Evolutionary conservation across 768 basidiomycete species (phyloP).

Genomic region (Hypholoma fasciculare): DNA sequence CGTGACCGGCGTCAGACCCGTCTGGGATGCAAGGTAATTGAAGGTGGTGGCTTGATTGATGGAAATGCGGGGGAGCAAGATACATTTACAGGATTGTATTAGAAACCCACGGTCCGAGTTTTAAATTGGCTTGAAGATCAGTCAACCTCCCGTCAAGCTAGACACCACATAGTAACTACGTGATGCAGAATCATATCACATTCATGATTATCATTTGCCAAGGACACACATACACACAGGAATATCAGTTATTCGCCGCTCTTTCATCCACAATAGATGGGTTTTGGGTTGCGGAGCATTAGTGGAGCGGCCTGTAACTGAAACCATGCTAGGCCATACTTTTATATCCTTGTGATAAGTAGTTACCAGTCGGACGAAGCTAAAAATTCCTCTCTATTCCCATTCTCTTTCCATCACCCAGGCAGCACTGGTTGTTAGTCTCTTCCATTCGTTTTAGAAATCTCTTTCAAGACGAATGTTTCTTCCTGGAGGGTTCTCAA

Average conservation of each 20-base stretch:
- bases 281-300: background rate
- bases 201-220: too few species aligned
- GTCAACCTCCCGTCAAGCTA: too few species aligned
- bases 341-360: background rate
- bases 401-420: background rate
- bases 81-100: background rate
- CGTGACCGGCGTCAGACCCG: conserved; percentile 53
- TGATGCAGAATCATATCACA: too few species aligned
- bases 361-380: background rate
- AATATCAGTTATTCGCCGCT: too few species aligned
- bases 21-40: conserved; percentile 52
- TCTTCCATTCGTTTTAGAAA: background rate
- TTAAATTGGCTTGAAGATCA: too few species aligned
- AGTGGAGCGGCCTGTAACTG: background rate
- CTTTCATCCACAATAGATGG: too few species aligned
- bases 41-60: background rate
- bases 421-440: background rate
- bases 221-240: too few species aligned
- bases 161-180: too few species aligned
- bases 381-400: background rate
- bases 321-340: background rate
- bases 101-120: too few species aligned
- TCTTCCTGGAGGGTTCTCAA: too few species aligned
- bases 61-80: background rate
- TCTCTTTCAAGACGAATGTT: background rate